These are phyloP conservation scores for Syzygium aromaticum DNA, from an alignment of 345 rosid genomes.

Conservation along the genomic window DNA sequence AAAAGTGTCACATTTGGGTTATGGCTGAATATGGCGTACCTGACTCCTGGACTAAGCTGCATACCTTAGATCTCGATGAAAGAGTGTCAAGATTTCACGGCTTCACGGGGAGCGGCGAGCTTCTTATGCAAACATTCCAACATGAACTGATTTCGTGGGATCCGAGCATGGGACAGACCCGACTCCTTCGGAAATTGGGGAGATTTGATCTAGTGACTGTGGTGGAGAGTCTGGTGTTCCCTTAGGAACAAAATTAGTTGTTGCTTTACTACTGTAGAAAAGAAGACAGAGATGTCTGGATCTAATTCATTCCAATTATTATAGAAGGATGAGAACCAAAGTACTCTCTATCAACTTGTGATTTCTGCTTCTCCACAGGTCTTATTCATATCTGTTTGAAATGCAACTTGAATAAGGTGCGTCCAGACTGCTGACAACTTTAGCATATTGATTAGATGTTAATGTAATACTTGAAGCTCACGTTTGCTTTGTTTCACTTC, in stretches of 20 bases:
- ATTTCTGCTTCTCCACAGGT: background rate
- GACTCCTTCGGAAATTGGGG: background rate
- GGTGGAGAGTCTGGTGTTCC: background rate
- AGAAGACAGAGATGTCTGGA: background rate
- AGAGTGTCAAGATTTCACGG: background rate
- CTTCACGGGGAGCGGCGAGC: background rate
- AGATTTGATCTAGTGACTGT: background rate
- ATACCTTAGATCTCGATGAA: background rate
- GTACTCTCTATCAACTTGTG: background rate
- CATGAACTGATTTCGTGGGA: background rate
- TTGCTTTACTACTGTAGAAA: background rate
- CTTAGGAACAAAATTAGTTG: background rate
- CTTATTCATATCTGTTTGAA: background rate
- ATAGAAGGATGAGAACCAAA: background rate
- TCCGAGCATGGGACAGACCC: background rate
- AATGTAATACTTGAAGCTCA: background rate
- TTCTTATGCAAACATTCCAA: background rate
- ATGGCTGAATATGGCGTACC: background rate
- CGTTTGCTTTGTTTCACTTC: background rate
- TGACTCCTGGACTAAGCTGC: background rate
- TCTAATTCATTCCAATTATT: background rate
- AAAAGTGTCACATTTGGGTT: background rate
- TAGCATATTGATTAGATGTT: background rate
- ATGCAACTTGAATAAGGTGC: background rate
- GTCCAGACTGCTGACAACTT: background rate